Evolutionary conservation across 2,329 filamentous ascomycete species (phyloP).

Genomic region (Fusarium compactum): DNA sequence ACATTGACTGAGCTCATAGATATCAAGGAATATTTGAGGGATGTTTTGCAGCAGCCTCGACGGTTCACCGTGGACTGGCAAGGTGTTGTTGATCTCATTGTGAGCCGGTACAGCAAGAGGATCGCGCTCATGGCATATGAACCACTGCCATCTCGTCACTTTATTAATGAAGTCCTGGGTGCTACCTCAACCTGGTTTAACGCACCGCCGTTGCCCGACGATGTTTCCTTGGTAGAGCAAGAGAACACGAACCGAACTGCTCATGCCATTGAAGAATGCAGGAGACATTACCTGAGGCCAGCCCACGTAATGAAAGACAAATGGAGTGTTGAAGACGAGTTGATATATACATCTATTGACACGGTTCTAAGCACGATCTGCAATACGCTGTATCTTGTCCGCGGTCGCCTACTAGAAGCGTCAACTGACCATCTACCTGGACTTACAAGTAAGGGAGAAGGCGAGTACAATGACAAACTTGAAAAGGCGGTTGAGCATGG

Average conservation of each 20-base stretch:
- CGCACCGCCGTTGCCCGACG: constrained; percentile 47
- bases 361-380: constrained; percentile 57
- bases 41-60: constrained; percentile 54
- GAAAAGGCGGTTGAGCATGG: constrained; percentile 33
- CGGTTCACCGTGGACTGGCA: constrained; percentile 71
- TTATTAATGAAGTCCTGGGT: constrained; percentile 54
- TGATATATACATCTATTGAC: constrained; percentile 60
- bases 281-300: constrained; percentile 57
- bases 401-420: constrained; percentile 37
- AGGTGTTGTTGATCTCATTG: constrained; percentile 71
- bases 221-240: constrained; percentile 26
- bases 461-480: constrained; percentile 4
- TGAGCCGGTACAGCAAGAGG: constrained; percentile 70
- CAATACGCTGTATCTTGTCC: constrained; percentile 45
- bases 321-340: constrained; percentile 57
- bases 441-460: constrained; percentile 18
- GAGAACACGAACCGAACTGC: constrained; percentile 54
- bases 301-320: constrained; percentile 35
- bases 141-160: constrained; percentile 44
- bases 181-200: constrained; percentile 60
- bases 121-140: constrained; percentile 57
- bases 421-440: constrained; percentile 4
- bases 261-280: constrained; percentile 58
- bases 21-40: constrained; percentile 59
- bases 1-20: constrained; percentile 48